Percentiles rank a stretch among this genome's conserved stretches.
These are phyloP conservation scores for Ceratocystis lukuohia DNA, from an alignment of 2,329 filamentous ascomycete species.

Conservation along the genomic window DNA sequence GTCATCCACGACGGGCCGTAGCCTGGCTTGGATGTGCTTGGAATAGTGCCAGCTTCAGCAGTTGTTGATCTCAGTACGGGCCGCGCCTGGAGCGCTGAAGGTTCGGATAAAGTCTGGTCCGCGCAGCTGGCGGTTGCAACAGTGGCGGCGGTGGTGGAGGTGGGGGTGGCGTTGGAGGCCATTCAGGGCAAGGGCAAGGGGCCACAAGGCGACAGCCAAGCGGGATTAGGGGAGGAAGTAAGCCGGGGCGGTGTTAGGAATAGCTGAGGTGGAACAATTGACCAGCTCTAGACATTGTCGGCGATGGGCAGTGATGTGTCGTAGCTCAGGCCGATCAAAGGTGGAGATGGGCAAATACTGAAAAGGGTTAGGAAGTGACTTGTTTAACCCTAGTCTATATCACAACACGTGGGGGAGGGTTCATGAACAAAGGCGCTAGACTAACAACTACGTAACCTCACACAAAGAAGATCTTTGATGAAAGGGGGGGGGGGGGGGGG, in stretches of 20 bases:
- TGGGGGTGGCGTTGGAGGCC: not conserved
- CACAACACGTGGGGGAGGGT: not conserved
- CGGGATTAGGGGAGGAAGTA: not conserved
- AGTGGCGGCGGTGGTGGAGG: not conserved
- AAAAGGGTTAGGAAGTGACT: not conserved
- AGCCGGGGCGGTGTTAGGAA: not conserved
- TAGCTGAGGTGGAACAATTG: not conserved
- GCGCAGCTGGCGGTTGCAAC: too few species aligned
- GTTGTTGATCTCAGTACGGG: not conserved
- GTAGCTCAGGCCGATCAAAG: too few species aligned
- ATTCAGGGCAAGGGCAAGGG: not conserved
- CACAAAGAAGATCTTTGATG: not conserved
- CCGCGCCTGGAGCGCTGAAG: not conserved
- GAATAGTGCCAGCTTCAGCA: too few species aligned
- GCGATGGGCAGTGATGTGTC: too few species aligned
- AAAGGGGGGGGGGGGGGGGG: not conserved
- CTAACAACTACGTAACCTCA: not conserved
- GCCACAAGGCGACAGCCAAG: not conserved
- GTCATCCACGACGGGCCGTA: constrained; percentile 32
- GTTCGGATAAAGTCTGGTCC: too few species aligned
- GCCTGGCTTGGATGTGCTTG: not conserved
- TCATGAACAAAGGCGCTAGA: not conserved
- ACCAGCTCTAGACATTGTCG: too few species aligned
- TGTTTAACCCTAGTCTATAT: not conserved
- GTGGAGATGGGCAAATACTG: not conserved